Percentiles rank a stretch among this genome's conserved stretches.
These are phyloP conservation scores for Lecanicillium sp. DNA, from an alignment of 2,329 filamentous ascomycete genomes.

Conservation along the genomic window DNA sequence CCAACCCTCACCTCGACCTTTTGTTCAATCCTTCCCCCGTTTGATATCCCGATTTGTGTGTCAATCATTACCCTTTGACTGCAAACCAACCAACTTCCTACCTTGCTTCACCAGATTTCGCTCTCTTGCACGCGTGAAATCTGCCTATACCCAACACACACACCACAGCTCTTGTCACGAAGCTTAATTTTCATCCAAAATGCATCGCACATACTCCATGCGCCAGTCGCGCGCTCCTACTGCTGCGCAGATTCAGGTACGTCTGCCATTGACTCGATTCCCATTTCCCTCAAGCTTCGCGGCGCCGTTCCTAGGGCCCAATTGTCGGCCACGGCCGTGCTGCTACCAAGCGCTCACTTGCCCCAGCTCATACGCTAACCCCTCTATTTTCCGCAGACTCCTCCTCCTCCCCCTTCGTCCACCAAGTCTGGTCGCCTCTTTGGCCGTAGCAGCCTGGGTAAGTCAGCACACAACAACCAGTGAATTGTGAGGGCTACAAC, in stretches of 20 bases:
- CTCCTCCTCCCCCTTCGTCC: conserved; percentile 81
- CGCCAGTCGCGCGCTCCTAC: conserved; percentile 94
- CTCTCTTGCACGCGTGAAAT: not conserved
- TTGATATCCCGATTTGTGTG: conserved; percentile 5
- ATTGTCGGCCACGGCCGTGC: too few species aligned
- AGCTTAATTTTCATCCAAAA: conserved; percentile 31
- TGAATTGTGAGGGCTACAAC: not conserved
- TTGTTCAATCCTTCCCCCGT: conserved; percentile 4
- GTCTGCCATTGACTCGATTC: too few species aligned
- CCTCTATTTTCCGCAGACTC: conserved; percentile 55
- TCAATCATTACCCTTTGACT: conserved; percentile 3
- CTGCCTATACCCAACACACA: not conserved
- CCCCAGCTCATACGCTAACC: conserved; percentile 7
- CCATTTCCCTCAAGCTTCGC: too few species aligned
- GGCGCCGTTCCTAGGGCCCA: too few species aligned
- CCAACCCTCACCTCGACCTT: conserved; percentile 6
- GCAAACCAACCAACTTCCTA: not conserved
- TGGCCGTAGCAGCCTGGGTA: conserved; percentile 78
- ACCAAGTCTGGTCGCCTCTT: conserved; percentile 91
- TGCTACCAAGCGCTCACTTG: too few species aligned
- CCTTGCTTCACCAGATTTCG: not conserved
- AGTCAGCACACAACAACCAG: conserved; percentile 29
- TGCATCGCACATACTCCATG: conserved; percentile 99
- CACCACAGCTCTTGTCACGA: not conserved
- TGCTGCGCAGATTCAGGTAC: conserved; percentile 64